Percentiles rank a stretch among this genome's conserved stretches.
Evolutionary conservation across 202 grass and related monocot genomes (phyloP).

Genomic region (Cymbopogon flexuosus): DNA sequence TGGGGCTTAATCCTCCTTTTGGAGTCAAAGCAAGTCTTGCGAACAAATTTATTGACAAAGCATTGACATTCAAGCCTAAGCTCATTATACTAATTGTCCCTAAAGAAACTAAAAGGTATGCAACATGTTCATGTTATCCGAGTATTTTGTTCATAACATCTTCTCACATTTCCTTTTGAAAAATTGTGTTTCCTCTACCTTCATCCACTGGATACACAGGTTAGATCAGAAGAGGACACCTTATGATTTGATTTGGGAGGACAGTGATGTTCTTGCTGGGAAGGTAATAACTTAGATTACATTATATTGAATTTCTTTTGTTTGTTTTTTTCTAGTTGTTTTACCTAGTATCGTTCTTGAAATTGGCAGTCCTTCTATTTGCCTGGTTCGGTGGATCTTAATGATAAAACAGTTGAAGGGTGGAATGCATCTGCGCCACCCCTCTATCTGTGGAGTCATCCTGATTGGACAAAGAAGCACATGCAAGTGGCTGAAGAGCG

Average conservation of each 20-base stretch:
- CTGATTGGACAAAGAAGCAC: constrained; percentile 68
- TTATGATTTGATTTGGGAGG: constrained; percentile 92
- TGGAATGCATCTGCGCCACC: constrained; percentile 75
- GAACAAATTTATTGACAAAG: constrained; percentile 94
- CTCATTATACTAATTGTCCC: constrained; percentile 94
- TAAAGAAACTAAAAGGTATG: constrained; percentile 80
- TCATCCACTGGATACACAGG: constrained; percentile 34
- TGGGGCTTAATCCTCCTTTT: constrained; percentile 98
- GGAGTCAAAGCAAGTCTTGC: constrained; percentile 82
- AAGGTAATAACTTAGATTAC: constrained; percentile 47
- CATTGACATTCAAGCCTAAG: constrained; percentile 75
- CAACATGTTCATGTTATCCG: not conserved
- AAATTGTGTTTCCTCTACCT: not conserved
- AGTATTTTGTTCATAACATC: constrained; percentile 19
- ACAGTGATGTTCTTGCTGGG: constrained; percentile 57
- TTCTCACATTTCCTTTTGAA: not conserved
- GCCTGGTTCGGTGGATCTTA: constrained; percentile 74
- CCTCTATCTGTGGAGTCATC: constrained; percentile 79
- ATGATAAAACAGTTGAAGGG: constrained; percentile 66
- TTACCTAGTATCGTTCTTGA: constrained; percentile 13
- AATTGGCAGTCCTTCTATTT: constrained; percentile 77
- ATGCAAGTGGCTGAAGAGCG: constrained; percentile 48
- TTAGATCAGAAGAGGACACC: constrained; percentile 60
- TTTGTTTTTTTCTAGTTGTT: constrained; percentile 5
- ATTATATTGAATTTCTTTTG: not conserved